These are phyloP conservation scores for Cyberlindnera euphorbiiphila DNA, from an alignment of 805 yeast species.

Conservation along the genomic window DNA sequence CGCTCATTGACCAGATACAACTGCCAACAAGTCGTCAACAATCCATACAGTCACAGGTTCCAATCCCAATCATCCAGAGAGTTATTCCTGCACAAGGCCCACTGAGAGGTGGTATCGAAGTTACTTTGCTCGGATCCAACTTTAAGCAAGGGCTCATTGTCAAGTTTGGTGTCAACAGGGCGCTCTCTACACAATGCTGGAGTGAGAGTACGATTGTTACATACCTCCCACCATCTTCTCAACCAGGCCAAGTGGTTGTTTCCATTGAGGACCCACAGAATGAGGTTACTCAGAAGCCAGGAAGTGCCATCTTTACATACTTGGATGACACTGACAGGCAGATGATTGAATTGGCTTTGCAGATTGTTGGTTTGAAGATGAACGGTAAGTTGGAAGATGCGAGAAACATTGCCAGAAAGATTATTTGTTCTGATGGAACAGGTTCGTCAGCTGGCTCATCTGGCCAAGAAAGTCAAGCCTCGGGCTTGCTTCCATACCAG, in stretches of 20 bases:
- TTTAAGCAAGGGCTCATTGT: conserved; percentile 81
- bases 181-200: conserved; percentile 93
- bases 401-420: conserved; percentile 84
- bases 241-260: conserved; percentile 89
- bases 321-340: conserved; percentile 94
- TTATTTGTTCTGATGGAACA: conserved; percentile 59
- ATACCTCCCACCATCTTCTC: conserved; percentile 84
- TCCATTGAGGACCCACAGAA: conserved; percentile 60
- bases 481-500: conserved; percentile 7
- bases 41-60: conserved; percentile 3
- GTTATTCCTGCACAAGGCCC: conserved; percentile 97
- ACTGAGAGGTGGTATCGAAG: conserved; percentile 92
- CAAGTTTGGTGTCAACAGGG: conserved; percentile 78
- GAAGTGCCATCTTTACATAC: conserved; percentile 66
- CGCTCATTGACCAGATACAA: conserved; percentile 7
- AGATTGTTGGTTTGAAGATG: conserved; percentile 95
- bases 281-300: conserved; percentile 14
- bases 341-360: conserved; percentile 89
- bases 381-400: conserved; percentile 95
- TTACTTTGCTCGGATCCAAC: conserved; percentile 82
- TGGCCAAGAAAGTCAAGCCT: conserved; percentile 3
- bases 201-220: conserved; percentile 91
- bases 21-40: conserved; percentile 3
- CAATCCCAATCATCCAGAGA: conserved; percentile 51
- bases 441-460: conserved; percentile 16